A percentile compares a stretch with the other conserved stretches of the same genome.
Conservation (phyloP, 2,329 filamentous ascomycete species). For the Talaromyces sp. region DNA sequence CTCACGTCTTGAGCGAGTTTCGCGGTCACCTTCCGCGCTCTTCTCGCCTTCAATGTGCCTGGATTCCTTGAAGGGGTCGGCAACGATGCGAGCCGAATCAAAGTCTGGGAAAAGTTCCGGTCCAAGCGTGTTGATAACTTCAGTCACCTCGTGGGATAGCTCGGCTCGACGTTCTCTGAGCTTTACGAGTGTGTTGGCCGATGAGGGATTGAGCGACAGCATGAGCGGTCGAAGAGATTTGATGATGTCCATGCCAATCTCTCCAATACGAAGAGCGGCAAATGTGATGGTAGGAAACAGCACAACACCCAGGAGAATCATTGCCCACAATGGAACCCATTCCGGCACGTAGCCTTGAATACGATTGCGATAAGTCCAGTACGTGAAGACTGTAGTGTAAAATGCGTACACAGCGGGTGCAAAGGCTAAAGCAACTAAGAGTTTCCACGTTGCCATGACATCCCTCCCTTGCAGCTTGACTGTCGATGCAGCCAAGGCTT, state of each 20-base stretch:
- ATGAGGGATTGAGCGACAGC: constrained; percentile 78
- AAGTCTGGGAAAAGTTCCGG: constrained; percentile 98
- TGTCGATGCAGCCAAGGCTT: constrained; percentile 77
- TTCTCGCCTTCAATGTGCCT: constrained; percentile 20
- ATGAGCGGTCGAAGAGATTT: constrained; percentile 89
- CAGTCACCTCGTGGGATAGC: constrained; percentile 77
- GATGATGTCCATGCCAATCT: constrained; percentile 98
- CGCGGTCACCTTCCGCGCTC: constrained; percentile 20
- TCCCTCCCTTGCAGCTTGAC: constrained; percentile 87
- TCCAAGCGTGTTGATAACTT: constrained; percentile 90
- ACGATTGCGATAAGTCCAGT: constrained; percentile 76
- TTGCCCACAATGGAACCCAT: constrained; percentile 74
- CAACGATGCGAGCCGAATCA: constrained; percentile 68
- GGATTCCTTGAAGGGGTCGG: constrained; percentile 46
- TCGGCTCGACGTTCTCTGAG: constrained; percentile 69
- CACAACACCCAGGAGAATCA: constrained; percentile 71
- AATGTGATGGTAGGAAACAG: constrained; percentile 88
- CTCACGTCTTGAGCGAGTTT: constrained; percentile 22
- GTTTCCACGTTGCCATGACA: constrained; percentile 92
- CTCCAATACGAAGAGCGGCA: constrained; percentile 87
- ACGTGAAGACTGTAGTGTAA: constrained; percentile 71
- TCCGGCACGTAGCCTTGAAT: constrained; percentile 77
- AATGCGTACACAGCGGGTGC: constrained; percentile 77
- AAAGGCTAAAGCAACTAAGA: constrained; percentile 80
- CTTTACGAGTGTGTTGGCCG: constrained; percentile 76